A percentile compares a stretch with the other conserved stretches of the same genome.
Conservation (phyloP, 2,329 filamentous ascomycete species). For the Ophiostoma quercus region DNA sequence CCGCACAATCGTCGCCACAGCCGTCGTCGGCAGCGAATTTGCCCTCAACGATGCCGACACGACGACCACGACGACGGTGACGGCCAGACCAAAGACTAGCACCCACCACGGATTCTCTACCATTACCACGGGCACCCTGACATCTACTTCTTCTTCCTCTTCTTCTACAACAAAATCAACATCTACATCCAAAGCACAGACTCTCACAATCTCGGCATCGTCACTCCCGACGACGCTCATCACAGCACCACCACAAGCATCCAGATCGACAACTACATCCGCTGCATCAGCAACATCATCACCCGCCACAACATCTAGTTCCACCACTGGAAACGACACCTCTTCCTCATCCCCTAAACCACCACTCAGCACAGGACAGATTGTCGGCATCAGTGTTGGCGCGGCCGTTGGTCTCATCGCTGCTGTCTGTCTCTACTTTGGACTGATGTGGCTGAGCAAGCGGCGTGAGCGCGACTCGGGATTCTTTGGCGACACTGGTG, state of each 20-base stretch:
- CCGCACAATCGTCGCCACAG: slow-evolving; percentile 52
- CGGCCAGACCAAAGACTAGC: slow-evolving; percentile 19
- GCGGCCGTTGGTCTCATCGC: slow-evolving; percentile 46
- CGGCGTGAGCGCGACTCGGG: slow-evolving; percentile 25
- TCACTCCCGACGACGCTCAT: neutral
- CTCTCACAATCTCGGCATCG: neutral
- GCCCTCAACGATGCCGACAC: slow-evolving; percentile 14
- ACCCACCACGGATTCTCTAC: slow-evolving; percentile 1
- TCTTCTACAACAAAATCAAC: neutral
- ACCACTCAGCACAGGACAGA: slow-evolving; percentile 13
- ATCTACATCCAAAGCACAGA: neutral
- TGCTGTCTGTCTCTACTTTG: slow-evolving; percentile 44
- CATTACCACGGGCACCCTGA: slow-evolving; percentile 26
- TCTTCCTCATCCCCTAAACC: neutral
- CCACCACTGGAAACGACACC: neutral
- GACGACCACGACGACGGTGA: slow-evolving; percentile 36
- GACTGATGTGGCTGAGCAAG: slow-evolving; percentile 36
- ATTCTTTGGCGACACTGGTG: neutral
- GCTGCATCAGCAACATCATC: neutral
- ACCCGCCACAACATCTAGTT: neutral
- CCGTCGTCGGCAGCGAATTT: slow-evolving; percentile 39
- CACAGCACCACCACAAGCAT: neutral
- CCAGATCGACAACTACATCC: neutral
- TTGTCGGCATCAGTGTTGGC: slow-evolving; percentile 56
- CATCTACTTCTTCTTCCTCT: slow-evolving; percentile 28